Evolutionary conservation across 2,329 filamentous ascomycete species (phyloP).

Genomic region (Ampelomyces quisqualis): DNA sequence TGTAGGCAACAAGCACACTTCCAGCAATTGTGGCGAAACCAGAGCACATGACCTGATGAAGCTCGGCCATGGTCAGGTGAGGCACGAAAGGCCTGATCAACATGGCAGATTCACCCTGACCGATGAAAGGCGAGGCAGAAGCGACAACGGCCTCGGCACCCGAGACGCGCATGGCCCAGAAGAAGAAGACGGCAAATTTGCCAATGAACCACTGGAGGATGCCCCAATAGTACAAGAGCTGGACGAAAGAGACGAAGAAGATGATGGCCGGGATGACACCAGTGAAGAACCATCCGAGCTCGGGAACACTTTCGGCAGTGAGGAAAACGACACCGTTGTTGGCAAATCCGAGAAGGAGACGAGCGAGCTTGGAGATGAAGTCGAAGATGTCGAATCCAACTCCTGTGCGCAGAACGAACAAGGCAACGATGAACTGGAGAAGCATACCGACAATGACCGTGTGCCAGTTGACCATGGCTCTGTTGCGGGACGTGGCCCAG

Average conservation of each 20-base stretch:
- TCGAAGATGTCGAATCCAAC: constrained; percentile 87
- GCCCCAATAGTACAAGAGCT: constrained; percentile 78
- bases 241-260: constrained; percentile 93
- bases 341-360: constrained; percentile 74
- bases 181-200: constrained; percentile 89
- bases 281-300: constrained; percentile 68
- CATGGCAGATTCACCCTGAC: constrained; percentile 92
- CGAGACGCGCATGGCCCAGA: constrained; percentile 83
- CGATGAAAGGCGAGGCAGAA: constrained; percentile 89
- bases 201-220: constrained; percentile 85
- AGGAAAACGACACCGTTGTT: constrained; percentile 72
- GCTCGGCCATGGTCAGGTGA: constrained; percentile 80
- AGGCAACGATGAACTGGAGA: constrained; percentile 80
- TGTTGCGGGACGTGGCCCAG: constrained; percentile 70
- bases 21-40: constrained; percentile 92
- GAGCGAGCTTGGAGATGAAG: constrained; percentile 77
- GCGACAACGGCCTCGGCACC: constrained; percentile 93
- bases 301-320: constrained; percentile 51
- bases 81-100: constrained; percentile 83
- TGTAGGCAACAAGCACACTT: constrained; percentile 82
- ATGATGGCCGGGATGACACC: constrained; percentile 86
- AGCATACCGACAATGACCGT: constrained; percentile 82
- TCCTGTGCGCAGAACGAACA: constrained; percentile 80
- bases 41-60: constrained; percentile 90
- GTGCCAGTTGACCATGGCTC: constrained; percentile 55